A percentile compares a stretch with the other conserved stretches of the same genome.
phyloP scores from a whole-genome alignment of 192 early-diverging fungal genomes.

The Paraglomus brasilianum region DNA sequence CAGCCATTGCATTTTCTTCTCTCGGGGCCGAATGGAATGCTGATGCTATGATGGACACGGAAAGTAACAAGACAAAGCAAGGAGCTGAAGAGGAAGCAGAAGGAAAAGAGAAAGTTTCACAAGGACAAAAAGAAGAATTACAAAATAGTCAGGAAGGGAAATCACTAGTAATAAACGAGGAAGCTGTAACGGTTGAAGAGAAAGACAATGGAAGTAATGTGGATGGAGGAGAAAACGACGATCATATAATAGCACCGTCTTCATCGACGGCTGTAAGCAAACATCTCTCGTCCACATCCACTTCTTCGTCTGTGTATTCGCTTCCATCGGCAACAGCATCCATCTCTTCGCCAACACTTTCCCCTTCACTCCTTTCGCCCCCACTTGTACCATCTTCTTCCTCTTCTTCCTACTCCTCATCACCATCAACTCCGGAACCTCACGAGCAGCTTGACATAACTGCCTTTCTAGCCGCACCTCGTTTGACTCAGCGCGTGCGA shows the following conservation, averaged over 20 bases:
- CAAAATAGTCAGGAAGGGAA: too few species aligned
- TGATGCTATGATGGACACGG: too few species aligned
- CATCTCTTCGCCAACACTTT: not conserved
- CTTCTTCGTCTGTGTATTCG: not conserved
- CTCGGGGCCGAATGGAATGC: too few species aligned
- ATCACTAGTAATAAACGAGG: not conserved
- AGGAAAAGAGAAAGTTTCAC: too few species aligned
- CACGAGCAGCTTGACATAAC: conserved; percentile 3
- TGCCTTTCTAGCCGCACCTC: conserved; percentile 20
- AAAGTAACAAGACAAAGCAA: too few species aligned
- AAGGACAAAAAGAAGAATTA: too few species aligned
- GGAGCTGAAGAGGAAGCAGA: too few species aligned
- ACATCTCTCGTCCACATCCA: not conserved
- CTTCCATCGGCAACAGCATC: not conserved
- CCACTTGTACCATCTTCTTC: conserved; percentile 3
- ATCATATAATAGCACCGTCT: conserved; percentile 6
- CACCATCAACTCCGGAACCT: conserved; percentile 2
- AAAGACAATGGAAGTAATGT: not conserved
- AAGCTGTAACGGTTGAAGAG: not conserved
- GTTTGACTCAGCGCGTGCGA: conserved; percentile 42
- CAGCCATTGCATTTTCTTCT: too few species aligned
- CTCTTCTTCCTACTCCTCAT: not conserved
- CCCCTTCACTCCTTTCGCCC: not conserved
- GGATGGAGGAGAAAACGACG: too few species aligned
- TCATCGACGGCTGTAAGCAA: not conserved